Conservation (phyloP, 257 asterid genomes). For the Prunella vulgaris region DNA sequence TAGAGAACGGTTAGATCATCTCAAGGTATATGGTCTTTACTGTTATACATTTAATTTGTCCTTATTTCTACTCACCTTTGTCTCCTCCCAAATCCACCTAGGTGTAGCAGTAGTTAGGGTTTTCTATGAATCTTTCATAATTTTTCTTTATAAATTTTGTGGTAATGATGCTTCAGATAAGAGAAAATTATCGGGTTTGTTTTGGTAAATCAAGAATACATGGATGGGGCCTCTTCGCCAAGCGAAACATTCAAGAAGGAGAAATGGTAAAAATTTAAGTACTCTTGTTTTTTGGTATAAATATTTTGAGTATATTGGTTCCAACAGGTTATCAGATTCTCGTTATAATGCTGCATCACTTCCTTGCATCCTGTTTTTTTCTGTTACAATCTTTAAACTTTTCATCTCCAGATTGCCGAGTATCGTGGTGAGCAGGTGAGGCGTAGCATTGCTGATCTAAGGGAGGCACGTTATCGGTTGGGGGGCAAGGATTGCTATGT, state of each 20-base stretch:
- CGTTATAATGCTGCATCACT: neutral
- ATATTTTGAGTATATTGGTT: neutral
- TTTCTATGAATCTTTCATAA: neutral
- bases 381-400: slow-evolving; percentile 1
- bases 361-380: neutral
- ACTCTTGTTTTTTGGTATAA: slow-evolving; percentile 2
- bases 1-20: slow-evolving; percentile 63
- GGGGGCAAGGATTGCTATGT: slow-evolving; percentile 98
- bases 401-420: slow-evolving; percentile 68
- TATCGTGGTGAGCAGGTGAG: slow-evolving; percentile 92
- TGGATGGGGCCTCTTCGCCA: slow-evolving; percentile 99
- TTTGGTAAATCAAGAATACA: slow-evolving; percentile 97
- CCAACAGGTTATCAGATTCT: neutral
- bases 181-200: slow-evolving; percentile 70
- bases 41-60: slow-evolving; percentile 4
- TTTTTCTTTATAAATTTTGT: slow-evolving; percentile 16
- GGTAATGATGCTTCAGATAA: slow-evolving; percentile 47
- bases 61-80: neutral
- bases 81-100: neutral
- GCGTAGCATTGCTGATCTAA: slow-evolving; percentile 78
- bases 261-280: slow-evolving; percentile 59
- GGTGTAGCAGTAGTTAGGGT: neutral
- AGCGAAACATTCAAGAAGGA: slow-evolving; percentile 80
- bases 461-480: slow-evolving; percentile 67
- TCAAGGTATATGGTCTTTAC: slow-evolving; percentile 48